Evolutionary conservation across 2,329 filamentous ascomycete species (phyloP), one percentile per base, ranked within the genome.

Genomic region (Aspergillus nomiae): DNA sequence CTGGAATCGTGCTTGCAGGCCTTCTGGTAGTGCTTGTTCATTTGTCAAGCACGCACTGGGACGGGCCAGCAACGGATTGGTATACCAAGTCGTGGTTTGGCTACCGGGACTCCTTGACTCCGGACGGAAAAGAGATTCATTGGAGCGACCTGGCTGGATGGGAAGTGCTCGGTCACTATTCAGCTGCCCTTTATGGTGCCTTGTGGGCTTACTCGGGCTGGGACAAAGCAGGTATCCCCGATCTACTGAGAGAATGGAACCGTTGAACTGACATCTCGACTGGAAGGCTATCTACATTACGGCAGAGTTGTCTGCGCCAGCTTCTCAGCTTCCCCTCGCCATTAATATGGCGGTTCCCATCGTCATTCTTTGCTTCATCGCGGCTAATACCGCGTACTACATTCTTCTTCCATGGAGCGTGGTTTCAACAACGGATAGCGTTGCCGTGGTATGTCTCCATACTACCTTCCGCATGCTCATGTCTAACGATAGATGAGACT

Each of bases 121-220:
- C 65, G 4, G 64, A 67, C n/a, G 64, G 66, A n/a, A 59, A 34
- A 7, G 30, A 61, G 57, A 61, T 67, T 8, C 64, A 68, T 43
- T 68, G 66, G 66, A 56, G 46, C 46, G 50, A 63, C 7, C 9
- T 68, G 8, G 34, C 43, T 10, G 61, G 59, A 1, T 68, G 66
- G 66, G 63, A 67, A 36, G 58, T 65, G 34, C 57, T 68, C 7
- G 66, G 66, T 1, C 62, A 67, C 56, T 68, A 63, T 45, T 68
- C 66, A 2, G 58, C 66, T 8, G 66, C 66, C 7, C 58, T 68
- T 1, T 68, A 68, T 34, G 66, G 66, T 12, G 66, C 66, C 1
- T 58, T 68, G 1, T 68, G 66, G 66, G 66, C 66, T 0, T 68
- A 68, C 51, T 68, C 66, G 0, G 66, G 66, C 12, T 68, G 66